These are phyloP conservation scores for Plasmodium coatneyi DNA, from an alignment of 169 alveolate species.

Conservation along the genomic window DNA sequence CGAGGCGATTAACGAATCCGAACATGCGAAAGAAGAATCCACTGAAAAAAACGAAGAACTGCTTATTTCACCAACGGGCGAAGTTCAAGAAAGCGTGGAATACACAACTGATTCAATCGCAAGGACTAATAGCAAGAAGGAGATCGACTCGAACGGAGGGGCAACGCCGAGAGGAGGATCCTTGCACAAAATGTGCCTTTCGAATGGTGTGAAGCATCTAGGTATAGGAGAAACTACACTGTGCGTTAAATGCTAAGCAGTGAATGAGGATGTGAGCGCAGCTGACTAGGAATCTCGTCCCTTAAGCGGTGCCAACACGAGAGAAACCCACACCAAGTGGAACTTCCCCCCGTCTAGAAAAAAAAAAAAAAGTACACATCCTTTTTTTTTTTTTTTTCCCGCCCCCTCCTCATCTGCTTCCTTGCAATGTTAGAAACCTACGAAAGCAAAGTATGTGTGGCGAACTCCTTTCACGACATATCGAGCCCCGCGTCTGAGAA, in stretches of 20 bases:
- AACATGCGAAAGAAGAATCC: neutral
- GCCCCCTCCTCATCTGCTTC: neutral
- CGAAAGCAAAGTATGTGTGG: constrained; percentile 50
- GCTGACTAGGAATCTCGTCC: neutral
- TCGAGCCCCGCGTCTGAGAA: constrained; percentile 14
- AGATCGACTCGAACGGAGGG: neutral
- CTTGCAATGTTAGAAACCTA: constrained; percentile 9
- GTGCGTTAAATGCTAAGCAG: neutral
- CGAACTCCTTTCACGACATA: constrained; percentile 34
- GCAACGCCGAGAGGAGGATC: neutral
- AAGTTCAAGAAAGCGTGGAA: neutral
- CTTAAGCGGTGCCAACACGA: neutral
- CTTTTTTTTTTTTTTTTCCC: neutral
- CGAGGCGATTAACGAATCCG: neutral
- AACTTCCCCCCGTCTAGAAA: neutral
- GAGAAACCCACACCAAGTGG: neutral
- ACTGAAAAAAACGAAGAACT: neutral
- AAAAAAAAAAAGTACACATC: neutral
- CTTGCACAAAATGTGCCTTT: neutral
- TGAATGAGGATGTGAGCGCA: neutral
- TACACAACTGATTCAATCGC: neutral
- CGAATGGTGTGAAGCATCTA: neutral
- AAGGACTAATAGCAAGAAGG: neutral
- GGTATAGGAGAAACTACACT: constrained; percentile 10
- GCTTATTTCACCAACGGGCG: neutral